phyloP scores from a whole-genome alignment of 306 rosid genomes.

The Sophora flavescens region DNA sequence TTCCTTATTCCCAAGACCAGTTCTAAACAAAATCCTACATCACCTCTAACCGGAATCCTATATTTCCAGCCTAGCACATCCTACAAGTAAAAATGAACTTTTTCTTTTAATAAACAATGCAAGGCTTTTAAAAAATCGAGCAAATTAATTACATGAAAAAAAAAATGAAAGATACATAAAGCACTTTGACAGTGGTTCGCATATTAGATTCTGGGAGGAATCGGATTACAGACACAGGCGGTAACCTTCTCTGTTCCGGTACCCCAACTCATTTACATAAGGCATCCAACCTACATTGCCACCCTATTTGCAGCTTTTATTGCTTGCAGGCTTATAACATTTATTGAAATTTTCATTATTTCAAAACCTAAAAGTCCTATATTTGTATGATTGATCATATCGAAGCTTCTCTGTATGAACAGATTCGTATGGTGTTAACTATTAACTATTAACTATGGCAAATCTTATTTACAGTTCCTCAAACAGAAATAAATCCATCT shows the following conservation, averaged over 20 bases:
- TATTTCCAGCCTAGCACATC: not conserved
- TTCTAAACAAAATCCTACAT: constrained; percentile 13
- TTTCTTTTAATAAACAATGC: not conserved
- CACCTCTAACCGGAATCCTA: constrained; percentile 9
- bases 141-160: not conserved
- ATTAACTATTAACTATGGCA: not conserved
- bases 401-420: not conserved
- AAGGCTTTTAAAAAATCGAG: not conserved
- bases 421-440: not conserved
- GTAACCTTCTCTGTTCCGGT: not conserved
- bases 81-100: constrained; percentile 1
- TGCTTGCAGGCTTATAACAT: constrained; percentile 1
- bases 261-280: not conserved
- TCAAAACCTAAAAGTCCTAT: constrained; percentile 11
- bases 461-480: constrained; percentile 36
- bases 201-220: not conserved
- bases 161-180: not conserved
- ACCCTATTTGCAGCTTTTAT: constrained; percentile 16
- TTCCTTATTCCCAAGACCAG: not conserved
- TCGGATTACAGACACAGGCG: not conserved
- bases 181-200: not conserved
- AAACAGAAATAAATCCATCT: not conserved
- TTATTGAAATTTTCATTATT: not conserved
- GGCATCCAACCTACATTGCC: constrained; percentile 31
- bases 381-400: not conserved